phyloP scores from a whole-genome alignment of 202 grass and related monocot genomes.

The Setaria viridis region DNA sequence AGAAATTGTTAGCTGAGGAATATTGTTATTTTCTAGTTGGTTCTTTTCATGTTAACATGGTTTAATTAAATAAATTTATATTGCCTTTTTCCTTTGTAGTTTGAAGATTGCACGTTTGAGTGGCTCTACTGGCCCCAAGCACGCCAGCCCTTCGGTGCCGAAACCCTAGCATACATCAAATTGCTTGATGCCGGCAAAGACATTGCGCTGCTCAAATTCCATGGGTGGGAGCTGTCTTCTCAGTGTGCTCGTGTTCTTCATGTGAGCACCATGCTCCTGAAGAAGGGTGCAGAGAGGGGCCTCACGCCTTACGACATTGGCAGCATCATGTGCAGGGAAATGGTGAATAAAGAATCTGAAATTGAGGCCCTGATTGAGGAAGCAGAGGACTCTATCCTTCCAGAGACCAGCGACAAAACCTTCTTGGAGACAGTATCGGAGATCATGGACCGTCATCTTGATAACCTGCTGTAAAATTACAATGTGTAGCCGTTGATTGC shows the following conservation, averaged over 20 bases:
- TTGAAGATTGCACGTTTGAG: constrained; percentile 63
- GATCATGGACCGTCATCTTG: constrained; percentile 49
- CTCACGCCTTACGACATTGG: constrained; percentile 54
- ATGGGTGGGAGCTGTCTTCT: constrained; percentile 48
- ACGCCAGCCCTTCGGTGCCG: constrained; percentile 42
- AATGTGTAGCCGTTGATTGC: neutral
- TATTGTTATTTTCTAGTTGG: neutral
- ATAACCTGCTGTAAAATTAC: constrained; percentile 18
- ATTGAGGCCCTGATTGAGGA: constrained; percentile 52
- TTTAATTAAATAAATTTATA: neutral
- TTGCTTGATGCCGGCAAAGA: constrained; percentile 53
- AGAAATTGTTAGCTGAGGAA: neutral
- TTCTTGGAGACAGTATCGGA: constrained; percentile 53
- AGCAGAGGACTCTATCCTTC: constrained; percentile 42
- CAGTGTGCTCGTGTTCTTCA: constrained; percentile 35
- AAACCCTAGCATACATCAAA: constrained; percentile 53
- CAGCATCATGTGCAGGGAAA: constrained; percentile 61
- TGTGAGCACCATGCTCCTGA: constrained; percentile 61
- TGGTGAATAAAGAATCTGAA: constrained; percentile 35
- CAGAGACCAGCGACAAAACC: constrained; percentile 30
- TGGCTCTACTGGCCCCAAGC: constrained; percentile 63
- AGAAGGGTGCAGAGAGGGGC: constrained; percentile 49
- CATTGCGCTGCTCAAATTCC: constrained; percentile 43
- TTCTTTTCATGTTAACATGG: neutral
- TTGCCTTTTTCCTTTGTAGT: constrained; percentile 42